A percentile compares a stretch with the other conserved stretches of the same genome.
phyloP scores from a whole-genome alignment of 331 rosid species.

The Rhamnella rubrinervis region DNA sequence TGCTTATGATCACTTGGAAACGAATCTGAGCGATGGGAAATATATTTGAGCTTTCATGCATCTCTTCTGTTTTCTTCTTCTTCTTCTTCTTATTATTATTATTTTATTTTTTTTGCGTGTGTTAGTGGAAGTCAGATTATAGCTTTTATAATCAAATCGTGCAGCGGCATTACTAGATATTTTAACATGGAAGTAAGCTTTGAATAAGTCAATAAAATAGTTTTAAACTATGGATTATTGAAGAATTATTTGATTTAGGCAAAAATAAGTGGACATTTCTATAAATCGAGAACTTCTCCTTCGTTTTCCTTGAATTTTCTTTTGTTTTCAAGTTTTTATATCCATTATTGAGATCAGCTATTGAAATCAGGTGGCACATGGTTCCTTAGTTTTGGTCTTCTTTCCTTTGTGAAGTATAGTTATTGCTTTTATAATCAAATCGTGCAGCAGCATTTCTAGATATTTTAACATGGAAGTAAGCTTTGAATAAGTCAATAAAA shows the following conservation, averaged over 20 bases:
- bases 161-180: background rate
- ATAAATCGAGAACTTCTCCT: background rate
- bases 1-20: background rate
- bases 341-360: background rate
- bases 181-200: background rate
- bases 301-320: background rate
- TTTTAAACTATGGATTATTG: background rate
- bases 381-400: background rate
- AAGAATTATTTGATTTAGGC: background rate
- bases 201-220: constrained; percentile 5
- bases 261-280: background rate
- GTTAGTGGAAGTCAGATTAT: background rate
- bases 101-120: background rate
- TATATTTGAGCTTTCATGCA: constrained; percentile 1
- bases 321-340: background rate
- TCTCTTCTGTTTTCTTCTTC: no score
- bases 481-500: constrained; percentile 11
- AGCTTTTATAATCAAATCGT: background rate
- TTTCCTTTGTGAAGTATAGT: background rate
- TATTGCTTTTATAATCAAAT: background rate
- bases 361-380: background rate
- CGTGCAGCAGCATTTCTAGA: background rate
- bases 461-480: background rate
- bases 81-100: no score
- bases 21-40: background rate